Percentiles rank a stretch among this genome's conserved stretches.
Conservation (phyloP, 2,329 filamentous ascomycete genomes). For the Hymenoscyphus repandus region DNA sequence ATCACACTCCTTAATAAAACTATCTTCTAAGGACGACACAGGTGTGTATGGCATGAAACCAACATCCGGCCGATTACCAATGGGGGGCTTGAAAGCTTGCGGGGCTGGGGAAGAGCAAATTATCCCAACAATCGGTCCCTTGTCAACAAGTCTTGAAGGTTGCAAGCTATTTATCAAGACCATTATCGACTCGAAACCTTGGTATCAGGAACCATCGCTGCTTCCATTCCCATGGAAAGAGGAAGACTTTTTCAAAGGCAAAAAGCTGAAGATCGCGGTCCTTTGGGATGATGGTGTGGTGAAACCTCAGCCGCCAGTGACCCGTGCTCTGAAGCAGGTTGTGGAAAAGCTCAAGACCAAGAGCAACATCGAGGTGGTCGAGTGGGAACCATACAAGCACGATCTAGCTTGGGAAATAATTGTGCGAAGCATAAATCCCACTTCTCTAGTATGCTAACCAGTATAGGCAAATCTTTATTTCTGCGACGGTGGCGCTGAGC, state of each 20-base stretch:
- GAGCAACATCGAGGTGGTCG: slow-evolving; percentile 46
- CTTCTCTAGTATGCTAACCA: neutral
- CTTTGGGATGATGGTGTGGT: slow-evolving; percentile 56
- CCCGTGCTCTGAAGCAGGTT: slow-evolving; percentile 49
- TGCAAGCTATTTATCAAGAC: slow-evolving; percentile 38
- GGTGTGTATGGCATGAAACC: slow-evolving; percentile 31
- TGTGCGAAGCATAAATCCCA: slow-evolving; percentile 27
- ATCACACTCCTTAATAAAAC: neutral
- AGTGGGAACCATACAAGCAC: slow-evolving; percentile 51
- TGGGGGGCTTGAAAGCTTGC: slow-evolving; percentile 18
- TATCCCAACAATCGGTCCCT: slow-evolving; percentile 45
- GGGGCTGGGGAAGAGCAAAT: slow-evolving; percentile 33
- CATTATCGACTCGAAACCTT: slow-evolving; percentile 40
- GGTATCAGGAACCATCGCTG: slow-evolving; percentile 46
- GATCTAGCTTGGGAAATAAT: slow-evolving; percentile 44
- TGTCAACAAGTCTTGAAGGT: slow-evolving; percentile 48
- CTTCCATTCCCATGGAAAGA: slow-evolving; percentile 48
- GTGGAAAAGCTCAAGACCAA: slow-evolving; percentile 43
- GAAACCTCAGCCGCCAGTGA: slow-evolving; percentile 53
- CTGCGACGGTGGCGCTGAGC: slow-evolving; percentile 53
- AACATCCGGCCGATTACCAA: slow-evolving; percentile 24
- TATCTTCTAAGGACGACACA: slow-evolving; percentile 1
- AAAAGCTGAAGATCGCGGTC: slow-evolving; percentile 55
- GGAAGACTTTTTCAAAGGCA: slow-evolving; percentile 29
- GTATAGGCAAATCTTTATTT: slow-evolving; percentile 42